Percentiles rank a stretch among this genome's conserved stretches.
Conservation (phyloP, 1,139 yeast species). For the Kodamaea plutei region DNA sequence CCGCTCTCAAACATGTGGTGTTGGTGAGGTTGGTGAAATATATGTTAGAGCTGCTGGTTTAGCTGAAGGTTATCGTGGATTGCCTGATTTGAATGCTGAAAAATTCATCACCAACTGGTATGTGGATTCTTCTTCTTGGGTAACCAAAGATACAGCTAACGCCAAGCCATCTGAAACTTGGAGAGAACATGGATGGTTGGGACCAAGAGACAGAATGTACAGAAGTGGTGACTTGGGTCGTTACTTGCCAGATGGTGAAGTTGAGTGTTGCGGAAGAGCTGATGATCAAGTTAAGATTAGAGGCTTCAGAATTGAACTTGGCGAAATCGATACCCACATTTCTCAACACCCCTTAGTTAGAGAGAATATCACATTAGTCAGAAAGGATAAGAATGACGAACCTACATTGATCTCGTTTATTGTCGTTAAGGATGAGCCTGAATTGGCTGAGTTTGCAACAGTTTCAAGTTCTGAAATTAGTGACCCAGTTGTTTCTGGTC, state of each 20-base stretch:
- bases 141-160: conserved; percentile 43
- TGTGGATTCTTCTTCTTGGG: conserved; percentile 60
- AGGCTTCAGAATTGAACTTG: conserved; percentile 96
- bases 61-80: conserved; percentile 91
- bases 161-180: conserved; percentile 51
- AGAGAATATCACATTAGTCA: conserved; percentile 89
- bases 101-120: conserved; percentile 93
- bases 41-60: conserved; percentile 98
- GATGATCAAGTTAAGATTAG: conserved; percentile 98
- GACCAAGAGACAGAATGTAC: conserved; percentile 92
- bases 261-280: conserved; percentile 98
- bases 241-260: conserved; percentile 93
- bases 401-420: conserved; percentile 86
- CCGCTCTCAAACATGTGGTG: conserved; percentile 87
- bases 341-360: conserved; percentile 90
- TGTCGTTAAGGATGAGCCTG: conserved; percentile 73
- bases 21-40: conserved; percentile 98
- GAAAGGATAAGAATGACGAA: conserved; percentile 89
- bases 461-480: conserved; percentile 26
- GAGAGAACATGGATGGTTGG: conserved; percentile 79
- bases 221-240: conserved; percentile 98
- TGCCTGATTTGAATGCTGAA: conserved; percentile 82
- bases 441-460: conserved; percentile 49
- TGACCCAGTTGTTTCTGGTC: conserved; percentile 75
- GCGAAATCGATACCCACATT: conserved; percentile 96